Evolutionary conservation across 257 asterid species (phyloP), one percentile per base, ranked within the genome.

Genomic region (Solanum sejunctum): DNA sequence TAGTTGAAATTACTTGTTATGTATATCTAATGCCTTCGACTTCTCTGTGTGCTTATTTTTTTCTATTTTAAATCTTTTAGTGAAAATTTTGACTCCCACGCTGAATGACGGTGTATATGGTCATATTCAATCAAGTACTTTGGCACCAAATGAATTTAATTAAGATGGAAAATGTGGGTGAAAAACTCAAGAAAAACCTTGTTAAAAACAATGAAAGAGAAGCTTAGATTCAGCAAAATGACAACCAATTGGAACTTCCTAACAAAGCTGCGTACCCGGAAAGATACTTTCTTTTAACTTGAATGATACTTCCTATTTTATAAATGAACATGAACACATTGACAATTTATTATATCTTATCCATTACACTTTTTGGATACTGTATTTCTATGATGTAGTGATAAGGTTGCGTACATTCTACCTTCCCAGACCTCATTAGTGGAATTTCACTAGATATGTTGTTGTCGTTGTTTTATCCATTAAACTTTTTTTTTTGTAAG

Each of bases 191-290:
- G 82, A 77, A 77, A 49, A 70, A 4, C 64, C 28, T 58, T 58
- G 64, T 4, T n/a, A 58, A 26, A 26, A 23, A 49, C 61, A 51
- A 75, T 23, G 82, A 60, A 75, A 23, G n/a, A 70, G 78, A 23
- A 73, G 11, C 43, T n/a, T 17, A 49, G 23, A 49, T 75, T 49
- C 82, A 49, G 60, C 23, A 49, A 75, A 49, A 75, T 47, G 82
- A 75, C 82, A 49, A 49, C 23, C 23, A 75, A 49, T 75, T 75
- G 82, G 45, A 23, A 49, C 15, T 75, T 77, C 61, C 82, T 51
- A 77, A 77, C 61, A 51, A 77, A 26, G 63, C 15, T 51, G 9
- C 49, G 47, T 77, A 77, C 26, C 17, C 26, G 4, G 47, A 52
- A 51, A 77, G 16, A 77, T 77, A 6, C 82, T 52, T 26, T 52